phyloP scores from a whole-genome alignment of 257 asterid species.

The Solanum rostratum region DNA sequence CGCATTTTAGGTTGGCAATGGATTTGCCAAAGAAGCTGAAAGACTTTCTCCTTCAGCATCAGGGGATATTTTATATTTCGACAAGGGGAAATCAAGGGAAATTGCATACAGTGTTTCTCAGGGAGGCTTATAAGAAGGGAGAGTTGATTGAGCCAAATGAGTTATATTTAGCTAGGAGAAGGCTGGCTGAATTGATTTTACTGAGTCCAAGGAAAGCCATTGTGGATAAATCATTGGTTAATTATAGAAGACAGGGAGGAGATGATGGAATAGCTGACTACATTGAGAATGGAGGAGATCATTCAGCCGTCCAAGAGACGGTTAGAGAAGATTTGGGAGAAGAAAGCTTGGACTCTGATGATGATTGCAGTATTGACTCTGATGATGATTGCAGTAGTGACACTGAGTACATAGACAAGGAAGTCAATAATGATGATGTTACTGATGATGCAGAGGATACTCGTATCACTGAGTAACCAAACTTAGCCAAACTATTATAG shows the following conservation, averaged over 20 bases:
- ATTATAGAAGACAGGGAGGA: conserved; percentile 30
- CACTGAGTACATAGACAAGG: conserved; percentile 24
- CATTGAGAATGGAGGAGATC: conserved; percentile 10
- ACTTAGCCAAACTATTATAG: neutral
- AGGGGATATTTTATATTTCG: conserved; percentile 78
- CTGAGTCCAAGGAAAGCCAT: conserved; percentile 67
- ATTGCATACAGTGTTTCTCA: conserved; percentile 74
- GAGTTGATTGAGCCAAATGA: conserved; percentile 64
- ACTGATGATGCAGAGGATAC: neutral
- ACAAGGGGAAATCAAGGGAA: conserved; percentile 77
- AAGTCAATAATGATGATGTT: conserved; percentile 1
- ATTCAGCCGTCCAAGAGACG: conserved; percentile 1
- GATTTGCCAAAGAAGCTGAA: conserved; percentile 78
- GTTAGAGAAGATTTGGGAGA: conserved; percentile 6
- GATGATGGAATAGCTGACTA: conserved; percentile 18
- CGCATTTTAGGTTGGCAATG: conserved; percentile 71
- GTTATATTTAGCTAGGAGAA: conserved; percentile 78
- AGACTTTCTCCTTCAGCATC: conserved; percentile 79
- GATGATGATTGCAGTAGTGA: conserved; percentile 11
- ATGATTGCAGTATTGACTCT: conserved; percentile 11
- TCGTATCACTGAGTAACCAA: neutral
- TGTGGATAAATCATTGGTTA: conserved; percentile 31
- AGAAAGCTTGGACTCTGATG: conserved; percentile 15
- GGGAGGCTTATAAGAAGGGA: conserved; percentile 85
- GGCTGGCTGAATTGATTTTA: conserved; percentile 47